A percentile compares a stretch with the other conserved stretches of the same genome.
Evolutionary conservation across 179 eudicot genomes (phyloP).

Genomic region (Pouteria campechiana): DNA sequence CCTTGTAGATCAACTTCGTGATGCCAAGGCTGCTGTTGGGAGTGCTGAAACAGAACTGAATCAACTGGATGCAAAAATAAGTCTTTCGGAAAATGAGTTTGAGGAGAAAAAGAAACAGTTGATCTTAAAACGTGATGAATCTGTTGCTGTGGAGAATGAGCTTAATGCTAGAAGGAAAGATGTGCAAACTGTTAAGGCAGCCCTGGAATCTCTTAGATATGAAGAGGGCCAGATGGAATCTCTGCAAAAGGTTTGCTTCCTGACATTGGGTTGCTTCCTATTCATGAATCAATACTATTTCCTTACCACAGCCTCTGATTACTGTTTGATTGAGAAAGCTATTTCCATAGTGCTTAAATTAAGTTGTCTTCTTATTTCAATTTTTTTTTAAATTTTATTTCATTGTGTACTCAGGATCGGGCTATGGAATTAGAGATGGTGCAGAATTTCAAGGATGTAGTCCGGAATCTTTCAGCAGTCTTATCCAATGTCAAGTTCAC

Average conservation of each 20-base stretch:
- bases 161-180: conserved; percentile 50
- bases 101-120: conserved; percentile 66
- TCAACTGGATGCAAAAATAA: conserved; percentile 74
- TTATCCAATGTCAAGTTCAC: conserved; percentile 73
- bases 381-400: no score
- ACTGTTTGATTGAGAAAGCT: no score
- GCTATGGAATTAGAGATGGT: conserved; percentile 50
- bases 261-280: conserved; percentile 1
- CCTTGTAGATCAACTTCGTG: conserved; percentile 91
- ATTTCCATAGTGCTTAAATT: no score
- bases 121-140: conserved; percentile 68
- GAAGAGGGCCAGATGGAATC: conserved; percentile 74
- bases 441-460: conserved; percentile 64
- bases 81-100: conserved; percentile 71
- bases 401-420: conserved; percentile 65
- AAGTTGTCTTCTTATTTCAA: no score
- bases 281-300: background rate
- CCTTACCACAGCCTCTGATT: background rate
- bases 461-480: conserved; percentile 52
- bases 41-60: conserved; percentile 73
- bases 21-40: conserved; percentile 91
- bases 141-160: conserved; percentile 70
- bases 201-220: conserved; percentile 55
- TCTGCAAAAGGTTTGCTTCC: conserved; percentile 47
- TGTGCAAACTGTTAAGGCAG: conserved; percentile 48